A percentile compares a stretch with the other conserved stretches of the same genome.
Conservation (phyloP, 768 basidiomycete genomes). For the Gymnopilus dilepis region DNA sequence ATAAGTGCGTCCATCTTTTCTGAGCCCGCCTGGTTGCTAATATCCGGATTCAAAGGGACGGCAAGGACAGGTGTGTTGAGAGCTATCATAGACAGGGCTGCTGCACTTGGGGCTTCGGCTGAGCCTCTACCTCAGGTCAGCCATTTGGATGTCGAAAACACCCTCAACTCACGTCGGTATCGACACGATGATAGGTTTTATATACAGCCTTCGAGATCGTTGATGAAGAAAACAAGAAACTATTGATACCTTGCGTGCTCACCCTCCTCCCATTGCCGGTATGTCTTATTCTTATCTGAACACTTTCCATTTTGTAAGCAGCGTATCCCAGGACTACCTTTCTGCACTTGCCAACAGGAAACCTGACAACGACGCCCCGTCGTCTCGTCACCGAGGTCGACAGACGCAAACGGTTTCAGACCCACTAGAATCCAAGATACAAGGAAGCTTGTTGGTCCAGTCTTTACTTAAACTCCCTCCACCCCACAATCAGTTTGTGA, state of each 20-base stretch:
- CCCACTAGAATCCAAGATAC: conserved; percentile 69
- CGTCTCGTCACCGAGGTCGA: conserved; percentile 21
- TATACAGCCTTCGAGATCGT: conserved; percentile 62
- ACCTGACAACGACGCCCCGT: conserved; percentile 20
- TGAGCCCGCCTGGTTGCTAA: not conserved
- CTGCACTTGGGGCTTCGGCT: conserved; percentile 51
- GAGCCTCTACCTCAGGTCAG: conserved; percentile 62
- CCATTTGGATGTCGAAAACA: conserved; percentile 14
- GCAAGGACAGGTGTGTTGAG: conserved; percentile 80
- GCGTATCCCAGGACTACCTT: conserved; percentile 33
- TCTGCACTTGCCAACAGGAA: conserved; percentile 17
- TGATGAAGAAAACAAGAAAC: conserved; percentile 48
- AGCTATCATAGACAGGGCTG: conserved; percentile 73
- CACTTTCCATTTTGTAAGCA: not conserved
- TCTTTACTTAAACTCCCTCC: conserved; percentile 72
- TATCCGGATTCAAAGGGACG: conserved; percentile 48
- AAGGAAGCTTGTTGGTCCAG: conserved; percentile 88
- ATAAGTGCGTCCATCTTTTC: conserved; percentile 52
- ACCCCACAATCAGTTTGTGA: conserved; percentile 69
- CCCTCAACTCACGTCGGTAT: not conserved
- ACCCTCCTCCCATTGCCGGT: conserved; percentile 57
- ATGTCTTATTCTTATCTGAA: conserved; percentile 17
- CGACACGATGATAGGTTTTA: conserved; percentile 51
- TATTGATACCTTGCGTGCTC: conserved; percentile 73
- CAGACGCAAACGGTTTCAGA: conserved; percentile 29